Conservation (phyloP, 495 filamentous ascomycete species). For the Talaromyces stipitatus region DNA sequence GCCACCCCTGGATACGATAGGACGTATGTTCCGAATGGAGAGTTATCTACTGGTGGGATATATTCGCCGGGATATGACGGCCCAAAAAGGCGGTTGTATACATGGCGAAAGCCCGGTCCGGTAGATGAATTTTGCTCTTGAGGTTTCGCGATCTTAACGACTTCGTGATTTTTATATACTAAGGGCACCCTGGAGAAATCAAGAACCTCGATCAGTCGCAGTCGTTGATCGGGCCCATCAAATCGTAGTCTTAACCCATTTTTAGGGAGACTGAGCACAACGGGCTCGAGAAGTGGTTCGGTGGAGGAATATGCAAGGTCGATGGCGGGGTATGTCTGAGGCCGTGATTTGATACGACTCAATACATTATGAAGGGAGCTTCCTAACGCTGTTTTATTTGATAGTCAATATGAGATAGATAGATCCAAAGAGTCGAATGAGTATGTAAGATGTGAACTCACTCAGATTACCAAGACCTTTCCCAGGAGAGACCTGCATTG, state of each 20-base stretch:
- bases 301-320: slow-evolving; percentile 66
- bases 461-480: slow-evolving; percentile 73
- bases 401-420: background rate
- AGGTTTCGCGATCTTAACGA: slow-evolving; percentile 55
- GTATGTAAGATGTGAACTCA: slow-evolving; percentile 26
- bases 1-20: slow-evolving; percentile 91
- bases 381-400: slow-evolving; percentile 58
- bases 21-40: slow-evolving; percentile 63
- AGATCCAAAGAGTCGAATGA: background rate
- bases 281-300: slow-evolving; percentile 62
- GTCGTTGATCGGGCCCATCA: slow-evolving; percentile 84
- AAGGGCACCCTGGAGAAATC: slow-evolving; percentile 85
- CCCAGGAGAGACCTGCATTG: slow-evolving; percentile 60
- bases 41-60: slow-evolving; percentile 46
- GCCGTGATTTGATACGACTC: slow-evolving; percentile 75
- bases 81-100: slow-evolving; percentile 86
- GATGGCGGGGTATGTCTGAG: slow-evolving; percentile 71
- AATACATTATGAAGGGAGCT: slow-evolving; percentile 85
- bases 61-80: slow-evolving; percentile 92
- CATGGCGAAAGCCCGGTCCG: slow-evolving; percentile 80
- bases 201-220: slow-evolving; percentile 82
- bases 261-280: slow-evolving; percentile 63
- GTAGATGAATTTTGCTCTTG: slow-evolving; percentile 31
- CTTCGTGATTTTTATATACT: slow-evolving; percentile 76
- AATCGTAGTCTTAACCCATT: slow-evolving; percentile 90